phyloP scores from a whole-genome alignment of 1,284 basidiomycete genomes.

The Trichosporon ovoides region DNA sequence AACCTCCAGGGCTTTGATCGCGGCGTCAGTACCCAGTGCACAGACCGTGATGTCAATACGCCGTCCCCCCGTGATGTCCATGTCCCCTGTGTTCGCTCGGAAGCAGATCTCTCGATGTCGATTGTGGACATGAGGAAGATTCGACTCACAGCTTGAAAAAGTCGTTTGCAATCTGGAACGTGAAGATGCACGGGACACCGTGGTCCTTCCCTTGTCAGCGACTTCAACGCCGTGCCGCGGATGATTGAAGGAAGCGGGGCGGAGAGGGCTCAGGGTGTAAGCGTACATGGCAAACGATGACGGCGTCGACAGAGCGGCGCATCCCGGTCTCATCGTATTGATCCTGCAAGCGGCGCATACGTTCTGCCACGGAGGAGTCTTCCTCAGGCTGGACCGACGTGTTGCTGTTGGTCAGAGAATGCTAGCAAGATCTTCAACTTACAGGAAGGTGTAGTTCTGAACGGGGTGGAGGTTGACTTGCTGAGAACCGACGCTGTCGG shows the following conservation, averaged over 20 bases:
- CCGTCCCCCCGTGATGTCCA: not conserved
- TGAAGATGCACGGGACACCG: conserved; percentile 89
- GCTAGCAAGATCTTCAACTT: not conserved
- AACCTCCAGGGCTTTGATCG: conserved; percentile 81
- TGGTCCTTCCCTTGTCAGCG: conserved; percentile 55
- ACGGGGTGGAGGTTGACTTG: conserved; percentile 14
- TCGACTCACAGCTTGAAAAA: conserved; percentile 92
- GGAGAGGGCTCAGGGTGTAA: not conserved
- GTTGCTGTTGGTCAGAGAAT: conserved; percentile 10
- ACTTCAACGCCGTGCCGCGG: not conserved
- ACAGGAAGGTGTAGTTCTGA: conserved; percentile 21
- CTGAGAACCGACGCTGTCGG: not conserved
- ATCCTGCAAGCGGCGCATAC: conserved; percentile 81
- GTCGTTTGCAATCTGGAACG: conserved; percentile 96
- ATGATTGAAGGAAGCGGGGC: no score
- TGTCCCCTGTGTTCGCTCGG: no score
- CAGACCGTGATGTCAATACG: not conserved
- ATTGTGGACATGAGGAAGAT: not conserved
- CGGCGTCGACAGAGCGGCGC: conserved; percentile 90
- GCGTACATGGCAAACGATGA: conserved; percentile 79
- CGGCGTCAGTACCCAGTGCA: not conserved
- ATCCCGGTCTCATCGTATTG: conserved; percentile 97
- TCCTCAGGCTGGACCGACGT: conserved; percentile 78
- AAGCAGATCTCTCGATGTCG: no score
- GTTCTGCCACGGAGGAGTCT: conserved; percentile 85